Percentiles rank a stretch among this genome's conserved stretches.
These are phyloP conservation scores for Cyphellophora europaea DNA, from an alignment of 2,329 filamentous ascomycete species.

Conservation along the genomic window DNA sequence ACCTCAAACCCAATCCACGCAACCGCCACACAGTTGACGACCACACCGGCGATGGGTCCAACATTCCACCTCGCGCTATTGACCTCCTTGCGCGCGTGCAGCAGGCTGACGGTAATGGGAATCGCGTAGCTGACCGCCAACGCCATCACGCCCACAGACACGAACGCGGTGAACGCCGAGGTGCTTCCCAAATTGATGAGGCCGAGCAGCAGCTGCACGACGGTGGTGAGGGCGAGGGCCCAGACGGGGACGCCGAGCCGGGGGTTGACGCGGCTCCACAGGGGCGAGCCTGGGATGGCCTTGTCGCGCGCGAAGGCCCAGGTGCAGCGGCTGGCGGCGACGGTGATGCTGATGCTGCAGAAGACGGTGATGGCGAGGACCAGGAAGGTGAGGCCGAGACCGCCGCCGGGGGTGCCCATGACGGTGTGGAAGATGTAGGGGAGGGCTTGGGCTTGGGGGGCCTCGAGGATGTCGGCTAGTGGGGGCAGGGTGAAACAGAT, in stretches of 20 bases:
- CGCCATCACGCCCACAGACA: slow-evolving; percentile 47
- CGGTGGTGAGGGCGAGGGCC: slow-evolving; percentile 57
- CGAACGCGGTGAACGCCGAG: slow-evolving; percentile 40
- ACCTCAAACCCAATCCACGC: slow-evolving; percentile 44
- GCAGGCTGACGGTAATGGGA: slow-evolving; percentile 44
- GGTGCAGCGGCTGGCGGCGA: slow-evolving; percentile 41
- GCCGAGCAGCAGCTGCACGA: slow-evolving; percentile 39
- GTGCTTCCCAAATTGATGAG: slow-evolving; percentile 40
- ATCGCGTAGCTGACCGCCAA: slow-evolving; percentile 48
- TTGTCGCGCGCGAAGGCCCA: slow-evolving; percentile 68
- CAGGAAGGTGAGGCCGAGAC: slow-evolving; percentile 39
- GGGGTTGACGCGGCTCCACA: slow-evolving; percentile 52
- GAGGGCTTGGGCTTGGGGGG: slow-evolving; percentile 39
- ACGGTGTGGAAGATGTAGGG: slow-evolving; percentile 42
- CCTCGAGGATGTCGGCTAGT: slow-evolving; percentile 33
- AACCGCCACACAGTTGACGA: slow-evolving; percentile 38
- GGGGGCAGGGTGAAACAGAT: slow-evolving; percentile 43
- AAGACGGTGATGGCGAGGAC: slow-evolving; percentile 43
- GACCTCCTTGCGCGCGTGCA: slow-evolving; percentile 38
- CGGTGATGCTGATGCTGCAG: slow-evolving; percentile 45
- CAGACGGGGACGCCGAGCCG: slow-evolving; percentile 62
- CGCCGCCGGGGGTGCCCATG: slow-evolving; percentile 40
- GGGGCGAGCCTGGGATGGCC: slow-evolving; percentile 53
- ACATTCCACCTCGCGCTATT: slow-evolving; percentile 40
- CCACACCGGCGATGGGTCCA: slow-evolving; percentile 31